These are phyloP conservation scores for Bolboschoenoplectus hybrid DNA, from an alignment of 202 grass and related monocot genomes.

Conservation along the genomic window DNA sequence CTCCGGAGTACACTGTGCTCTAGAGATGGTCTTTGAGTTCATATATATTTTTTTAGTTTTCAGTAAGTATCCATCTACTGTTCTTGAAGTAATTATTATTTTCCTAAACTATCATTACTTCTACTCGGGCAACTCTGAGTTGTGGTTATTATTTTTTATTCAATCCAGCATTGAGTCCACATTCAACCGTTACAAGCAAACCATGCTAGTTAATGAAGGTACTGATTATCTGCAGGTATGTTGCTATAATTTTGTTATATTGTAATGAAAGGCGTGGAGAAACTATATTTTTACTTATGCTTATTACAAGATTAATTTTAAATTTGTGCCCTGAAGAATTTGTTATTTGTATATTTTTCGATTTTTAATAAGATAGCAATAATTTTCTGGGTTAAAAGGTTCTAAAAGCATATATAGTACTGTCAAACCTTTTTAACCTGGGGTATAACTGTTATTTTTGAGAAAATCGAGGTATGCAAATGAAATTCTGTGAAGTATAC, in stretches of 20 bases:
- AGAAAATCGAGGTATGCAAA: no score
- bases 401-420: no score
- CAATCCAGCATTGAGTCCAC: slow-evolving; percentile 54
- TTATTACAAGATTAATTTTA: background rate
- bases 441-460: no score
- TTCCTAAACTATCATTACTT: background rate
- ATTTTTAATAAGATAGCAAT: no score
- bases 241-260: background rate
- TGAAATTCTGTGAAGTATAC: no score
- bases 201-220: slow-evolving; percentile 14
- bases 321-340: background rate
- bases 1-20: background rate
- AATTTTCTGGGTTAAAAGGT: no score
- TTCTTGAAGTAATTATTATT: background rate
- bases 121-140: background rate
- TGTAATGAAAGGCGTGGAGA: background rate
- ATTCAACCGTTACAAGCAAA: slow-evolving; percentile 54
- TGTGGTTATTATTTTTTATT: background rate
- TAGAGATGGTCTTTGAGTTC: background rate
- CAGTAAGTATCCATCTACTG: background rate
- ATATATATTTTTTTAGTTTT: background rate
- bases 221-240: slow-evolving; percentile 47
- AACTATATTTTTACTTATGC: background rate
- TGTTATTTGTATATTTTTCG: no score
- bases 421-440: no score